Base-by-base conservation (phyloP, 2,329 filamentous ascomycete genomes). In the Parastagonospora avenae region DNA sequence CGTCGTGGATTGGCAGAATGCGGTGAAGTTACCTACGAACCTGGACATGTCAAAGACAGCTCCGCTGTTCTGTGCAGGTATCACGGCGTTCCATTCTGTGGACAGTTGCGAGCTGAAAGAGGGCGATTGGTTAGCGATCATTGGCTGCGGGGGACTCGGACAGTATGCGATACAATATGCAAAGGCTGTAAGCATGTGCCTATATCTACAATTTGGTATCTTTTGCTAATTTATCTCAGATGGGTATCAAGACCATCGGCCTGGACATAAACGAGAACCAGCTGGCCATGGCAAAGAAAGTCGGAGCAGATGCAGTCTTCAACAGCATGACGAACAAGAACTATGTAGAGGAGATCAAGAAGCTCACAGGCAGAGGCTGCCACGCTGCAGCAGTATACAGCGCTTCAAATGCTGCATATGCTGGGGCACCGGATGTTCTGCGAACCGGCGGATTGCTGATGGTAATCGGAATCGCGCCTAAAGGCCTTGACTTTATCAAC, bases 11-110 rank as follows among this genome's bases (percentile, higher is more conserved):
- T 76, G 74, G 60, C 75, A 75, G 56, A 79, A 77, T 60, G 75
- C 75, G 0, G 68, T 77, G 5, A 66, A 73, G 37, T 64, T 80
- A 2, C 75, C 77, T 15, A 61, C 74, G 31, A 54, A 42, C 8
- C 53, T 72, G 45, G 69, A 75, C 37, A 63, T 76, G 39, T 66
- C 66, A 38, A 67, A 55, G 12, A 66, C 71, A 4, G 71, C 78
- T 30, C 76, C 79, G 12, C 57, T 82, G 4, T 80, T 82, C 58
- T 82, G 80, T 55, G 80, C 80, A 1, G 80, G 80, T 1, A 76
- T 81, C 42, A 82, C 80, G 1, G 73, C 68, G 7, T 67, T 62
- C 37, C 65, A 72, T 52, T 63, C 64, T 1, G 64, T 72, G 2
- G 66, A 72, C 24, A 62, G 57, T 33, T 71, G 69, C 42, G 67